Conservation (phyloP, 1,284 basidiomycete genomes). For the Cutaneotrichosporon dermatis region DNA sequence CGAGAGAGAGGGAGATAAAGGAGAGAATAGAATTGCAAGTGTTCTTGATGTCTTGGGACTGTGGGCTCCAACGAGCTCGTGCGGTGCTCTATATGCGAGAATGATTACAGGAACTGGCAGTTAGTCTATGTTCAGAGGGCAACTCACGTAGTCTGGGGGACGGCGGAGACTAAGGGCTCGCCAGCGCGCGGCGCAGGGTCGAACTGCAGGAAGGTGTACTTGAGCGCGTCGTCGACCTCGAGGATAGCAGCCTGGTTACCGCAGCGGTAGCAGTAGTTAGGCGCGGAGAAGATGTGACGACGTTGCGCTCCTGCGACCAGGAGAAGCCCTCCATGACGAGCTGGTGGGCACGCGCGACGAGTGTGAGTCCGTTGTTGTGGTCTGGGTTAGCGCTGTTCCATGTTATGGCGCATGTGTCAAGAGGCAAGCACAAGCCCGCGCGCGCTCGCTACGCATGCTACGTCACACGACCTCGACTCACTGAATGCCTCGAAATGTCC, state of each 20-base stretch:
- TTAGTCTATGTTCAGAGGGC: background rate
- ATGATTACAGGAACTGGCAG: slow-evolving; percentile 4
- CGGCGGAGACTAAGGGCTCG: slow-evolving; percentile 96
- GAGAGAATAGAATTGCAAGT: background rate
- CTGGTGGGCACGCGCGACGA: slow-evolving; percentile 94
- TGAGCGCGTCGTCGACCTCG: slow-evolving; percentile 85
- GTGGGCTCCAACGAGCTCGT: background rate
- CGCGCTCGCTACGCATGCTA: too few relatives aligned
- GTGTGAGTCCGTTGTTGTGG: slow-evolving; percentile 96
- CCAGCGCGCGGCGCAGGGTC: slow-evolving; percentile 97
- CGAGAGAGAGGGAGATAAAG: background rate
- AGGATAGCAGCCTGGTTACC: slow-evolving; percentile 99
- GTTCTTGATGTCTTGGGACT: background rate
- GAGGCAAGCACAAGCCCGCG: background rate
- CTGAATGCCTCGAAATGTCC: slow-evolving; percentile 72
- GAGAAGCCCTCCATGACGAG: slow-evolving; percentile 92
- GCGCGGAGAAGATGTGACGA: slow-evolving; percentile 99
- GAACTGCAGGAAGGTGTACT: slow-evolving; percentile 80
- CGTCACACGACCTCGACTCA: slow-evolving; percentile 21
- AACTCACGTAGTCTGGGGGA: slow-evolving; percentile 87
- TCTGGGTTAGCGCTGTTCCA: slow-evolving; percentile 44
- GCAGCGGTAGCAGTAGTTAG: slow-evolving; percentile 98
- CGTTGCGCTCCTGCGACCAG: slow-evolving; percentile 98
- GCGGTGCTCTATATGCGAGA: slow-evolving; percentile 3
- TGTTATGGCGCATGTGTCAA: too few relatives aligned